A percentile compares a stretch with the other conserved stretches of the same genome.
Evolutionary conservation across 1,139 yeast genomes (phyloP).

Genomic region (Sugiyamaella castrensis): DNA sequence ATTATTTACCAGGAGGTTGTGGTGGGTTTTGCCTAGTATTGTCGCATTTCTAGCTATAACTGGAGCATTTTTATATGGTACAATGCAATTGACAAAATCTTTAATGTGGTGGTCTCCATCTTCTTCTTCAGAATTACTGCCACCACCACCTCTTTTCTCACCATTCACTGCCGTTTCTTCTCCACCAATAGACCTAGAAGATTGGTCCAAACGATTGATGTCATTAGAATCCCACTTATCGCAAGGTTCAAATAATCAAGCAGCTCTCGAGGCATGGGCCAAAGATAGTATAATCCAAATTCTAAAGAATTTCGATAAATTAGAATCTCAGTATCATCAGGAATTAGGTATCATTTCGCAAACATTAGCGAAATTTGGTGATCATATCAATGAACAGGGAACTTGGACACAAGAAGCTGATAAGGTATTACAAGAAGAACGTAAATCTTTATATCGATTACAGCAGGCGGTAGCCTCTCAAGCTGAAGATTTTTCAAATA

Average conservation of each 20-base stretch:
- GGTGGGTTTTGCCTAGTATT: slow-evolving; percentile 5
- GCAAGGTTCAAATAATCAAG: slow-evolving; percentile 4
- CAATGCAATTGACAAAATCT: neutral
- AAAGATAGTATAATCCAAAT: slow-evolving; percentile 15
- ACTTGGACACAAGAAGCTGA: slow-evolving; percentile 16
- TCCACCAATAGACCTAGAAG: slow-evolving; percentile 22
- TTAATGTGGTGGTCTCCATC: neutral
- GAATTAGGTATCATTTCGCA: slow-evolving; percentile 13
- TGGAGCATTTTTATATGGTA: neutral
- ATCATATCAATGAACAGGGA: slow-evolving; percentile 9
- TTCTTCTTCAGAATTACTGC: neutral
- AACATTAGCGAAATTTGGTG: slow-evolving; percentile 7
- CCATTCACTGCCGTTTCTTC: slow-evolving; percentile 15
- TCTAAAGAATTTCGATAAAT: slow-evolving; percentile 7
- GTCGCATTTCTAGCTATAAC: neutral
- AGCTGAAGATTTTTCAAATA: slow-evolving; percentile 13
- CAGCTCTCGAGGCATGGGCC: slow-evolving; percentile 16
- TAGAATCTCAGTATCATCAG: slow-evolving; percentile 16
- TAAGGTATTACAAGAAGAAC: slow-evolving; percentile 9
- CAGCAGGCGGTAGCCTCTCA: slow-evolving; percentile 11
- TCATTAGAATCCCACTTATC: slow-evolving; percentile 20
- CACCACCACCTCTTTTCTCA: slow-evolving; percentile 1
- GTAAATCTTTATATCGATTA: slow-evolving; percentile 1
- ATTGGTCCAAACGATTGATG: slow-evolving; percentile 20
- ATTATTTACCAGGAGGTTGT: neutral